Evolutionary conservation across 805 yeast genomes (phyloP), one percentile per base, ranked within the genome.

Genomic region (Candida ponderosae): DNA sequence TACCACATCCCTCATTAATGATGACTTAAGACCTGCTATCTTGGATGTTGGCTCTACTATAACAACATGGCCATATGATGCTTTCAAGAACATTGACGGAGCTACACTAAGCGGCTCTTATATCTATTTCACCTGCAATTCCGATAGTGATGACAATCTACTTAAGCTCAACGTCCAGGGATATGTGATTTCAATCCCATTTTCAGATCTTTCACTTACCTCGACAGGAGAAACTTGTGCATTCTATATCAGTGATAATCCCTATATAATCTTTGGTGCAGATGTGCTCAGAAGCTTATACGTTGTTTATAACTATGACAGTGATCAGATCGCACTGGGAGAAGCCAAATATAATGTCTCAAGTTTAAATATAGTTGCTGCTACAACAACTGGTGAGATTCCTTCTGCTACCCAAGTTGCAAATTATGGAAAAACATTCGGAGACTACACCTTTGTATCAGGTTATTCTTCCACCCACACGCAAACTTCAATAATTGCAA

Each of bases 261-360:
- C 28, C 6, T 24, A 24, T 24, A 56, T 60, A 8, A 63, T 76
- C 35, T 60, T 80, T 29, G 88, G 87, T 7, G 84, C 77, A 51
- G 67, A 72, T 35, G 68, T 79, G 48, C 56, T 80, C 44, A 64
- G 83, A 36, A 68, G 71, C 26, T 79, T 76, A 5, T 80, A 80
- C 51, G 66, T 70, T 21, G 85, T 79, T n/a, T 76, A 70, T 54
- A 81, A 81, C 53, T 59, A 76, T 32, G 81, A 76, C 20, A 70
- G 67, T 49, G 54, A 52, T 33, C 64, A 70, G 48, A 59, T 79
- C 20, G 72, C 78, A 1, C 42, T 80, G 41, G 84, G 76, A 18
- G 65, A 62, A 35, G 63, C 69, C 29, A 43, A 6, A 41, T 4
- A 24, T 24, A 4, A 13, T 24, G n/a, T 11, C 14, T 9, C 14